Evolutionary conservation across 2,329 filamentous ascomycete species (phyloP).

Genomic region (Drechslera avenae): DNA sequence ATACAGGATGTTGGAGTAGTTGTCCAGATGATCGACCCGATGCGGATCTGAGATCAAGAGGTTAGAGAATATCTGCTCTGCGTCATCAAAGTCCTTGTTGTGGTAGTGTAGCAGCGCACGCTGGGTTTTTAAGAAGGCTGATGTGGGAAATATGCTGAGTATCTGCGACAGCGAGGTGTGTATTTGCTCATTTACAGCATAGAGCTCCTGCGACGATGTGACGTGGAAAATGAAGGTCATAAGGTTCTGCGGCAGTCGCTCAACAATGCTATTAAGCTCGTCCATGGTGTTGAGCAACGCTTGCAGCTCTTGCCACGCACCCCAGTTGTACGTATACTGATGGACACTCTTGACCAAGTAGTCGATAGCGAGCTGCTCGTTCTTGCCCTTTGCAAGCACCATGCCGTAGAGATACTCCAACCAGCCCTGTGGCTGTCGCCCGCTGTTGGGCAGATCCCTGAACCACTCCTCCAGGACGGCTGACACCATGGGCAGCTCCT

Average conservation of each 20-base stretch:
- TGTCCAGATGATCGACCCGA: slow-evolving; percentile 86
- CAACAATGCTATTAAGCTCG: slow-evolving; percentile 76
- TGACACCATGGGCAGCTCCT: slow-evolving; percentile 77
- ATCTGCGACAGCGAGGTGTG: slow-evolving; percentile 78
- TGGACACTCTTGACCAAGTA: slow-evolving; percentile 90
- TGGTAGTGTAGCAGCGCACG: slow-evolving; percentile 89
- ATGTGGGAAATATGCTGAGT: slow-evolving; percentile 81
- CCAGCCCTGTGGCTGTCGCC: slow-evolving; percentile 80
- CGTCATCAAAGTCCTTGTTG: slow-evolving; percentile 74
- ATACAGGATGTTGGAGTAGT: slow-evolving; percentile 97
- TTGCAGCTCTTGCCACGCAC: slow-evolving; percentile 91
- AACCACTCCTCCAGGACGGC: slow-evolving; percentile 84
- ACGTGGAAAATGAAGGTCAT: slow-evolving; percentile 94
- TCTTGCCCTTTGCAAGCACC: slow-evolving; percentile 87
- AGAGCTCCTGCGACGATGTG: slow-evolving; percentile 87
- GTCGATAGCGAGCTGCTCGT: slow-evolving; percentile 80
- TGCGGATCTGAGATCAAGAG: slow-evolving; percentile 70
- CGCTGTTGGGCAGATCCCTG: slow-evolving; percentile 63
- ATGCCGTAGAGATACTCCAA: slow-evolving; percentile 92
- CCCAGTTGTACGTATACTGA: slow-evolving; percentile 94
- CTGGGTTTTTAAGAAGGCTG: slow-evolving; percentile 88
- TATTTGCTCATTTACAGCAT: slow-evolving; percentile 78
- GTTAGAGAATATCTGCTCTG: slow-evolving; percentile 68
- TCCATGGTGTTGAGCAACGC: slow-evolving; percentile 78
- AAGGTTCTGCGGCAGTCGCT: slow-evolving; percentile 83